These are phyloP conservation scores for Fraxinus sp. DNA, from an alignment of 305 asterid genomes.

Conservation along the genomic window DNA sequence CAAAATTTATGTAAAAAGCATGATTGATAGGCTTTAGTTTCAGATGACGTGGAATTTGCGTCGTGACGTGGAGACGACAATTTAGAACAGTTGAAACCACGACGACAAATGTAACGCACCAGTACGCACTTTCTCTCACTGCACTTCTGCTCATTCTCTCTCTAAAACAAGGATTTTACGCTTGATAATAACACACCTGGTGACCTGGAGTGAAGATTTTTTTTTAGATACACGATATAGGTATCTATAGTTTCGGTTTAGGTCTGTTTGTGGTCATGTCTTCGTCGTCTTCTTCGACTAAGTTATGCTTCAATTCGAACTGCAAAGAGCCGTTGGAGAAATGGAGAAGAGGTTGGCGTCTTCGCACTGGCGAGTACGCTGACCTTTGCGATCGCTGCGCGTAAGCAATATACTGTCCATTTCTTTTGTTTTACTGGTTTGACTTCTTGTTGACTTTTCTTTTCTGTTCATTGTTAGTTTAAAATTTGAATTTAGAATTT, in stretches of 20 bases:
- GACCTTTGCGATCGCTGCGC: constrained; percentile 93
- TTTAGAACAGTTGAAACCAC: constrained; percentile 9
- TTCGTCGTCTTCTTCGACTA: constrained; percentile 31
- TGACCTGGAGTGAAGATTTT: background rate
- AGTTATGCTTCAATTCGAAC: constrained; percentile 73
- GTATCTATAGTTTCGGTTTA: constrained; percentile 18
- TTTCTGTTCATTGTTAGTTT: constrained; percentile 1
- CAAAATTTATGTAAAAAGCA: background rate
- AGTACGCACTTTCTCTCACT: constrained; percentile 21
- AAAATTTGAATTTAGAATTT: constrained; percentile 4
- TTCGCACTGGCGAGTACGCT: constrained; percentile 89
- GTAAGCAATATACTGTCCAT: constrained; percentile 40
- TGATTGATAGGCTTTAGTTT: background rate
- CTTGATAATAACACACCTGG: background rate
- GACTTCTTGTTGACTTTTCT: background rate
- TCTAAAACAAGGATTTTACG: background rate
- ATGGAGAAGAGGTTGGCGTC: constrained; percentile 84
- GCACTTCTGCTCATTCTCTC: constrained; percentile 23
- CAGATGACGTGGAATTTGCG: background rate
- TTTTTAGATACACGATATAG: background rate
- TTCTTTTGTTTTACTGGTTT: background rate
- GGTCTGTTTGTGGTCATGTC: constrained; percentile 32
- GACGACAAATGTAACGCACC: constrained; percentile 17
- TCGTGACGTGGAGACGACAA: constrained; percentile 10
- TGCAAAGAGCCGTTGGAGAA: constrained; percentile 57